These are phyloP conservation scores for Hypholoma sublateritium DNA, from an alignment of 768 basidiomycete genomes.

Conservation along the genomic window DNA sequence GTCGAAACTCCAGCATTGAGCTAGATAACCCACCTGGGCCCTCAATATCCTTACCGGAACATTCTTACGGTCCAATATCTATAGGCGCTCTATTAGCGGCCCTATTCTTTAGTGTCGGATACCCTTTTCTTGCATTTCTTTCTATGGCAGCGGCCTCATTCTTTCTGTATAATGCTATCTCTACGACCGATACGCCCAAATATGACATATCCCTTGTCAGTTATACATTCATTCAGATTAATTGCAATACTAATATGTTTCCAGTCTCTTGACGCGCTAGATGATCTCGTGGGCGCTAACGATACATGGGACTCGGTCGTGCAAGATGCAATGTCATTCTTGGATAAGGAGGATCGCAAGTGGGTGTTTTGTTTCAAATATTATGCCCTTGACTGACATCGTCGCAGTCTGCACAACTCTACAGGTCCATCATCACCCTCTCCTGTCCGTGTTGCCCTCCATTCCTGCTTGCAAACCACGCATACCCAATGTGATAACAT, in stretches of 20 bases:
- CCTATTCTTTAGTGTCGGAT: conserved; percentile 42
- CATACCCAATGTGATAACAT: conserved; percentile 82
- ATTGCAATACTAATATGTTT: conserved; percentile 2
- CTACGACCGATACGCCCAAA: conserved; percentile 34
- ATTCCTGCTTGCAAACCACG: conserved; percentile 72
- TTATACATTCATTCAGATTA: conserved; percentile 10
- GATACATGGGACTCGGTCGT: conserved; percentile 74
- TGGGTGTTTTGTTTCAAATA: conserved; percentile 25
- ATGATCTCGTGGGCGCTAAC: conserved; percentile 67
- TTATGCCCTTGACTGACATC: background rate
- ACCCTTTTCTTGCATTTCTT: conserved; percentile 39
- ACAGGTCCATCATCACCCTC: conserved; percentile 49
- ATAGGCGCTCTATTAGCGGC: conserved; percentile 36
- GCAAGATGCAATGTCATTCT: conserved; percentile 60
- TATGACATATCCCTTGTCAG: conserved; percentile 58
- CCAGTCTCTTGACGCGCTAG: conserved; percentile 67
- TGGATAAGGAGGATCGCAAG: conserved; percentile 75
- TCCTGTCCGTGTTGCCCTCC: conserved; percentile 67
- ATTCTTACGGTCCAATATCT: conserved; percentile 40
- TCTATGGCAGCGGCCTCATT: conserved; percentile 38
- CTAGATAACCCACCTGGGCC: conserved; percentile 18
- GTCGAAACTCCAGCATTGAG: conserved; percentile 41
- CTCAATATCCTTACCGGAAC: conserved; percentile 29
- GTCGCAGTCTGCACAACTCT: conserved; percentile 31
- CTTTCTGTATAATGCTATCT: conserved; percentile 34